Base-by-base conservation (phyloP, 2,329 filamentous ascomycete genomes). In the Penicillium sp. region DNA sequence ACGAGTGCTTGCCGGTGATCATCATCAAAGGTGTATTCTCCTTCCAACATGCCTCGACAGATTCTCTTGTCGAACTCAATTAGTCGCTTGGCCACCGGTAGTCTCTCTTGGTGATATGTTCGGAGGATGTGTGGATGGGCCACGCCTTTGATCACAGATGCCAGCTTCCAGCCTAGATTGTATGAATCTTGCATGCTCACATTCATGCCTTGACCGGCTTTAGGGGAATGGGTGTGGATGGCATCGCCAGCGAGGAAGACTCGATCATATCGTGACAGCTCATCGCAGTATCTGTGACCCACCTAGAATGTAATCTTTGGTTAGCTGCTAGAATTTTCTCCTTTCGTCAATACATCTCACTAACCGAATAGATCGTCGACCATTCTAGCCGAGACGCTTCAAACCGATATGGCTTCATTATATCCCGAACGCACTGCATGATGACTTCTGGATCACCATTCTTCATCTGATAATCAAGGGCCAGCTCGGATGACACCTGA, bases 191-290 rank as follows among this genome's bases (percentile, higher is more conserved):
- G 80, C 76, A 85, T 82, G 18, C 71, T 76, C 2, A 83, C 75
- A 48, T 85, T 85, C 80, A 85, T 84, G 9, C 82, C 81, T 53
- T 84, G 80, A n/a, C 53, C 54, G 2, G 47, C 52, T 23, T 22
- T 22, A 22, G 18, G 18, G 18, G 18, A 22, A 22, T 22, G 18
- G 5, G 18, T 76, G 48, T 73, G 70, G 1, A 76, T 75, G 1
- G 79, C 81, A 58, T 85, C 82, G 2, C 82, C 83, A 0, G 80
- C 79, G 3, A 86, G 68, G 56, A 88, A 87, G 7, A 88, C 70
- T 3, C 80, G 71, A 15, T 74, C 70, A 9, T 67, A 61, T 5
- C 68, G 68, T 27, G 71, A 73, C 57, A 82, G 83, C 28, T 70
- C 66, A 1, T 69, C 71, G 3, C 74, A 77, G 0, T 83, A 73